Evolutionary conservation across 2,329 filamentous ascomycete species (phyloP).

Genomic region (Furcasterigmium furcatum): DNA sequence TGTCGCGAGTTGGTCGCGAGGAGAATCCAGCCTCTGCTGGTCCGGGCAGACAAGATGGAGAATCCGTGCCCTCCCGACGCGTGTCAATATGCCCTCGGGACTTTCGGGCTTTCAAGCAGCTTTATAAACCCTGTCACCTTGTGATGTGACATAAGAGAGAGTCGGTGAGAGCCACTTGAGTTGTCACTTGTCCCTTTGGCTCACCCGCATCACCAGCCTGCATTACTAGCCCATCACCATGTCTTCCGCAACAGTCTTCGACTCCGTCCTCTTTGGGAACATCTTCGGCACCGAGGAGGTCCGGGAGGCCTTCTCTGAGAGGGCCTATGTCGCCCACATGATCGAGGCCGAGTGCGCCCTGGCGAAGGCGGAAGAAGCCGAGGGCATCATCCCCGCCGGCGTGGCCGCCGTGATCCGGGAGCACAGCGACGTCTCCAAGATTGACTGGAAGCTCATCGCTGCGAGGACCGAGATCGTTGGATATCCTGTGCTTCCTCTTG

Average conservation of each 20-base stretch:
- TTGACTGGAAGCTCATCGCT: conserved; percentile 27
- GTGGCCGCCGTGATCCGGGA: conserved; percentile 31
- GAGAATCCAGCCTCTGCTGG: not conserved
- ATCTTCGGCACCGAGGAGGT: conserved; percentile 50
- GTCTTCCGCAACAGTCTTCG: conserved; percentile 28
- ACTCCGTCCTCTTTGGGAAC: conserved; percentile 47
- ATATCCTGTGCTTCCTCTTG: conserved; percentile 49
- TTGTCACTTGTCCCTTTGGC: no score
- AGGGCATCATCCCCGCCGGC: conserved; percentile 39
- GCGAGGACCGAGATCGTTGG: conserved; percentile 52
- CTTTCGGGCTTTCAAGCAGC: no score
- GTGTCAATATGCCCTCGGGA: no score
- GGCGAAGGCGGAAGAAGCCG: conserved; percentile 44
- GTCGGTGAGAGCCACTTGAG: no score
- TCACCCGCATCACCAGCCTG: no score
- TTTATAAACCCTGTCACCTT: no score
- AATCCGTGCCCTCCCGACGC: no score
- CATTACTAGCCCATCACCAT: no score
- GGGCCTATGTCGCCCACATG: conserved; percentile 42
- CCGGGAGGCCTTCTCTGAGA: conserved; percentile 45
- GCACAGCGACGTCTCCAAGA: conserved; percentile 16
- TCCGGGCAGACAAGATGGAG: not conserved
- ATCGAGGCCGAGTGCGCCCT: conserved; percentile 49
- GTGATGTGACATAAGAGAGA: no score
- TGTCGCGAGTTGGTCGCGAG: no score